Base-by-base conservation (phyloP, 2,329 filamentous ascomycete species). In the Atkinsonella hypoxylon region DNA sequence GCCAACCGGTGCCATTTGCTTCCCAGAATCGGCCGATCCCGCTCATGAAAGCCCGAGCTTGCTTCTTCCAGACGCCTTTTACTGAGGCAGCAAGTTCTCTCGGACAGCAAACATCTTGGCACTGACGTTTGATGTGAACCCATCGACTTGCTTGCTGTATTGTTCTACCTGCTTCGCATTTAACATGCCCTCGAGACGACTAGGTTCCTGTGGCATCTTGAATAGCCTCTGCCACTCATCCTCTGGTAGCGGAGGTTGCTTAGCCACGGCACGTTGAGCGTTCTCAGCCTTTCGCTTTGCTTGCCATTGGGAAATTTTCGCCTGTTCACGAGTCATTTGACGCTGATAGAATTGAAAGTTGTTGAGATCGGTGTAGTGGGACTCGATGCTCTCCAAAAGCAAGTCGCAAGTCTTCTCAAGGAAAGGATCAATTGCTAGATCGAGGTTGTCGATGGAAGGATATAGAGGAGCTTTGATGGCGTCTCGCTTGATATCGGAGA, bases 31-130 rank as follows among this genome's bases (percentile, higher is more conserved):
- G 10, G 30, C 44, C 32, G 39, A 7, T 18, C 52, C 55, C 57
- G 54, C 26, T 58, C 47, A 36, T 47, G 41, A 32, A 26, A 51
- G 26, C n/a, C 31, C 39, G 36, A 30, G 38, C 32, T 38, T 30
- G 4, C 31, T 9, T 39, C 34, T 18, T 47, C 45, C 26, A 13
- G 5, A 41, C 34, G 45, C 46, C 47, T 12, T 57, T 59, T 67
- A 69, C 71, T 81, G 77, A 44, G 80, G 79, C 61, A 82, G 65
- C 58, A 84, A 67, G 67, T 81, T 83, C 58, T 81, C 80, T 65
- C 90, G 84, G 54, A 96, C 88, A 39, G 90, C 90, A 69, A 98
- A 98, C 91, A 98, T 95, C 82, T 98, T 98, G 58, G 88, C 83
- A 56, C 82, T 94, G 59, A 95, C 86, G 57, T 83, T 85, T 51